Evolutionary conservation across 208 protist genomes (phyloP).

Genomic region (Porcisia hertigi): DNA sequence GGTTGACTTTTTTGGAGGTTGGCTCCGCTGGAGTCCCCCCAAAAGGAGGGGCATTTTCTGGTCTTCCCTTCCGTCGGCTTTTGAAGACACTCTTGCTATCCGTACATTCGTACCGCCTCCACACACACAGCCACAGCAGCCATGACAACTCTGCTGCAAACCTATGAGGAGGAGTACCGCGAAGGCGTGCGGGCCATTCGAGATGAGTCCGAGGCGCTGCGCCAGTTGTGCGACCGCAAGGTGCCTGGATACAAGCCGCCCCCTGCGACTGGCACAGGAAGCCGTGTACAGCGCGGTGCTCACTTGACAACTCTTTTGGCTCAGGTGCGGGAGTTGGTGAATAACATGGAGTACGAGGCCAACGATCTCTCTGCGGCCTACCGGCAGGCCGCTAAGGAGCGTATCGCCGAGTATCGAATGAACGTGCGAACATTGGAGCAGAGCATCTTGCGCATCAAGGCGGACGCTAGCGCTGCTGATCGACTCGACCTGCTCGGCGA

Average conservation of each 20-base stretch:
- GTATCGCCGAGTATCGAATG: slow-evolving; percentile 45
- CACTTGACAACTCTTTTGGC: slow-evolving; percentile 33
- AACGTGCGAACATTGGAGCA: slow-evolving; percentile 43
- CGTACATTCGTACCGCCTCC: too few species aligned
- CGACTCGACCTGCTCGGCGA: slow-evolving; percentile 53
- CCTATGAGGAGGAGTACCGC: slow-evolving; percentile 80
- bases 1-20: neutral
- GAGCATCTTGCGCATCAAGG: slow-evolving; percentile 39
- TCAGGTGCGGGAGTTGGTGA: slow-evolving; percentile 60
- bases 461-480: slow-evolving; percentile 53
- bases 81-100: too few species aligned
- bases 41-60: neutral
- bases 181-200: slow-evolving; percentile 44
- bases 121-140: neutral
- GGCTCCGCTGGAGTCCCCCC: neutral
- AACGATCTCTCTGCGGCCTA: slow-evolving; percentile 51
- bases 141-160: slow-evolving; percentile 68
- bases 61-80: neutral
- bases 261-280: slow-evolving; percentile 53
- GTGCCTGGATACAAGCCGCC: slow-evolving; percentile 44
- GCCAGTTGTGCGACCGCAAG: slow-evolving; percentile 35
- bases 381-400: slow-evolving; percentile 45
- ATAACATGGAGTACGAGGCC: slow-evolving; percentile 80
- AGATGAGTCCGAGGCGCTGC: slow-evolving; percentile 49
- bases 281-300: slow-evolving; percentile 46